Evolutionary conservation across 2,329 filamentous ascomycete genomes (phyloP).

Genomic region (Claviceps pazoutovae): DNA sequence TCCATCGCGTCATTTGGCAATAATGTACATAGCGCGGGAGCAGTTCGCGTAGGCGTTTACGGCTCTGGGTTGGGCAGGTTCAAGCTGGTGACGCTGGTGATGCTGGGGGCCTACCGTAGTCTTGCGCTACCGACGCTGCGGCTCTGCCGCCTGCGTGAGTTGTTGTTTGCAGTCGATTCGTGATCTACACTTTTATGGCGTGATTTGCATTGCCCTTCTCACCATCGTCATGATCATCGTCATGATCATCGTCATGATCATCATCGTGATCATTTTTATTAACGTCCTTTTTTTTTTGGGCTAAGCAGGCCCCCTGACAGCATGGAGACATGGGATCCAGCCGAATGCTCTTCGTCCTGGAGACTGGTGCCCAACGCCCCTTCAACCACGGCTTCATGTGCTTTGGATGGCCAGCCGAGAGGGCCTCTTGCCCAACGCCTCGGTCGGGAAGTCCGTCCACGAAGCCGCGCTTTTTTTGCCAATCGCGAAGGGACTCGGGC

Average conservation of each 20-base stretch:
- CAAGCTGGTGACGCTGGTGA: slow-evolving; percentile 40
- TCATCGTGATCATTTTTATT: slow-evolving; percentile 5
- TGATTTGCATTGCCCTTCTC: too few species aligned
- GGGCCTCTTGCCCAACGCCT: slow-evolving; percentile 53
- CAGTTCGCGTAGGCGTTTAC: slow-evolving; percentile 76
- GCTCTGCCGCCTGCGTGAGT: slow-evolving; percentile 33
- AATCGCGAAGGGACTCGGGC: slow-evolving; percentile 69
- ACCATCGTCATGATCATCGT: too few species aligned
- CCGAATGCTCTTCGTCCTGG: slow-evolving; percentile 70
- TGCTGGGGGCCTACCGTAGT: slow-evolving; percentile 58
- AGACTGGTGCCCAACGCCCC: slow-evolving; percentile 17
- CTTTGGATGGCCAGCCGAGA: slow-evolving; percentile 80
- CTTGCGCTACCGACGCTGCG: slow-evolving; percentile 56
- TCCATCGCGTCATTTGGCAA: slow-evolving; percentile 82
- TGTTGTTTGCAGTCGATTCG: slow-evolving; percentile 30
- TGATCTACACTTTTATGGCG: slow-evolving; percentile 57
- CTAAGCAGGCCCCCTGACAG: slow-evolving; percentile 9
- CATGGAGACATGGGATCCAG: slow-evolving; percentile 72
- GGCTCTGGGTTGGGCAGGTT: slow-evolving; percentile 44
- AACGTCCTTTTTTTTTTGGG: too few species aligned
- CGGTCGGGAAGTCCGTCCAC: slow-evolving; percentile 59
- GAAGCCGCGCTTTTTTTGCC: slow-evolving; percentile 55
- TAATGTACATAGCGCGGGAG: slow-evolving; percentile 48
- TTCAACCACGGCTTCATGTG: slow-evolving; percentile 79
- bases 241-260: too few species aligned